These are phyloP conservation scores for Penicillium griseofulvum DNA, from an alignment of 2,329 filamentous ascomycete genomes.

Conservation along the genomic window DNA sequence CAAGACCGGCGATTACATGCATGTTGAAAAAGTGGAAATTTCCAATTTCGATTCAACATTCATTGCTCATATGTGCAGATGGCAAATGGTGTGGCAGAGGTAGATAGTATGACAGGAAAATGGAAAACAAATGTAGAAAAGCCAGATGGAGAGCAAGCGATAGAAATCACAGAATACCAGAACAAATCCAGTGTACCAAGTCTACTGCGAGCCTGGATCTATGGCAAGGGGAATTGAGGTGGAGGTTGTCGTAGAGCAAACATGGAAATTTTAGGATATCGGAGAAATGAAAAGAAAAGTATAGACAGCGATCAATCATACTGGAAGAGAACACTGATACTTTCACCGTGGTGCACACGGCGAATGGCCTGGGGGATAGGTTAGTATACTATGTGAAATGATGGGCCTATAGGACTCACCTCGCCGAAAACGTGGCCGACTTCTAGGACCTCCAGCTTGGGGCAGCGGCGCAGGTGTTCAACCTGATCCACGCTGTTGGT, in stretches of 20 bases:
- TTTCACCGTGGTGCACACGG: conserved; percentile 94
- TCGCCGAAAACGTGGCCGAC: conserved; percentile 87
- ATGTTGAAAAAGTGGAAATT: conserved; percentile 1
- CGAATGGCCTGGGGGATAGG: conserved; percentile 67
- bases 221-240: conserved; percentile 7
- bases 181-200: conserved; percentile 16
- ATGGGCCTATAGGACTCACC: conserved; percentile 46
- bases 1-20: conserved; percentile 1
- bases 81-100: conserved; percentile 24
- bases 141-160: conserved; percentile 11
- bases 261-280: conserved; percentile 8
- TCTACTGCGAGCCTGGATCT: conserved; percentile 20
- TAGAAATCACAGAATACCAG: conserved; percentile 16
- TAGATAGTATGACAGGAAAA: conserved; percentile 11
- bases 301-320: conserved; percentile 57
- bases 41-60: conserved; percentile 9
- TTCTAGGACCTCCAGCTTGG: conserved; percentile 89
- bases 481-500: conserved; percentile 93
- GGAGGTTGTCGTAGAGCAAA: background rate
- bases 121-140: conserved; percentile 1
- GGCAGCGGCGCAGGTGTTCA: conserved; percentile 72
- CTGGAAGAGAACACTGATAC: conserved; percentile 92
- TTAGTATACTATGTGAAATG: conserved; percentile 15
- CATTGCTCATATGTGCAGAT: conserved; percentile 24
- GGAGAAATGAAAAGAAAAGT: background rate